Evolutionary conservation across 176 grass and related monocot species (phyloP), one percentile per base, ranked within the genome.

Genomic region (Canna indica): DNA sequence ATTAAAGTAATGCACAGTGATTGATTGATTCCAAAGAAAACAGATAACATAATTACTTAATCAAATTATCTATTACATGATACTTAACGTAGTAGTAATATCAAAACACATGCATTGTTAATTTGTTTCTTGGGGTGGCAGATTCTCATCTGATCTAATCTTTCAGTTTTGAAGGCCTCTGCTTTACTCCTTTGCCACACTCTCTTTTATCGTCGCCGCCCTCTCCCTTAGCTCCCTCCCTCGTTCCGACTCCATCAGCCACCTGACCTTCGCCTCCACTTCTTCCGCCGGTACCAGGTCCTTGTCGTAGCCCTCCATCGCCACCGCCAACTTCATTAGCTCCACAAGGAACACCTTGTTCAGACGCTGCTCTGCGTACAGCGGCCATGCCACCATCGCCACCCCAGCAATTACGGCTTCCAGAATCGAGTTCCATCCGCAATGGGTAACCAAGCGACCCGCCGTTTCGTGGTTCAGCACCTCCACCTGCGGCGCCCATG

Each of bases 291-390:
- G 35, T 15, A 90, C 91, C 10, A 87, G 41, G 11, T 80, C 79
- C 78, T 77, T 16, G 17, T 88, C 81, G 29, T 69, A 87, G 0
- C 76, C 81, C 25, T 74, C 77, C 29, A 95, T 3, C 50, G 54
- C 11, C 45, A 90, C 74, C 0, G 58, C 84, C 20, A 95, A 35
- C 27, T 18, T 61, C 81, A 85, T 77, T 50, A 85, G 81, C 45
- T 85, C 82, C 28, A 87, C 82, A 79, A 95, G 76, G 50, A 84
- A 47, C 30, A 83, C 80, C 71, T 84, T 89, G 68, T 95, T 95
- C 10, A 79, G 3, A 29, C 60, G 13, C 56, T 95, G 91, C 75
- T 95, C 91, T 28, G 91, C 91, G 59, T 81, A 95, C 26, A 90
- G 18, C 1, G 87, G 90, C 86, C 83, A 95, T 47, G 73, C 83